phyloP scores from a whole-genome alignment of 2,329 filamentous ascomycete species.

The Parafenestella ontariensis region DNA sequence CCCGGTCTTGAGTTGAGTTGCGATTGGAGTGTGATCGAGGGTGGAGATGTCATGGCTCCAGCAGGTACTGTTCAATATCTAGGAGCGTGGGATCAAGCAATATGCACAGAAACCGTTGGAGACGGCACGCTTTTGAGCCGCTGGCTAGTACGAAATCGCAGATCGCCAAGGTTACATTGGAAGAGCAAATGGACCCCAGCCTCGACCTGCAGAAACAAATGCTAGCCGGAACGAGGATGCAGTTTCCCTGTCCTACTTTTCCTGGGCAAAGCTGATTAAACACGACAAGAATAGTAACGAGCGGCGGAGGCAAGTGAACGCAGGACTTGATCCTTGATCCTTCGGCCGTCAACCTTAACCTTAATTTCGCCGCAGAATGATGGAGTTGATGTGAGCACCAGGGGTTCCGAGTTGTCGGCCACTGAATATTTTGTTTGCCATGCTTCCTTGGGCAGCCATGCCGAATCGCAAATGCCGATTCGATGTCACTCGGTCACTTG shows the following conservation, averaged over 20 bases:
- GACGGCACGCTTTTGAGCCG: constrained; percentile 25
- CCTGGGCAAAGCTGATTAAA: constrained; percentile 37
- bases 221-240: constrained; percentile 22
- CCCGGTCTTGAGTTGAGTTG: constrained; percentile 11
- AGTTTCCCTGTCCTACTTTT: constrained; percentile 25
- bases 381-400: constrained; percentile 15
- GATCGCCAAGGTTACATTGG: constrained; percentile 28
- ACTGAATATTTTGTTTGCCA: constrained; percentile 6
- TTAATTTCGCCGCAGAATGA: constrained; percentile 23
- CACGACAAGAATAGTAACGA: constrained; percentile 34
- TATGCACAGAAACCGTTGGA: constrained; percentile 13
- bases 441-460: neutral
- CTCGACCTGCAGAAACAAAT: constrained; percentile 14
- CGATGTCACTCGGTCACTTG: constrained; percentile 6
- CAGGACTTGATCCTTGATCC: constrained; percentile 15
- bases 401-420: constrained; percentile 3
- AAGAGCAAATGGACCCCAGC: constrained; percentile 14
- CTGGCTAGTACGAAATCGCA: constrained; percentile 16
- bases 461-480: constrained; percentile 7
- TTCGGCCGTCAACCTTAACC: constrained; percentile 24
- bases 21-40: constrained; percentile 6
- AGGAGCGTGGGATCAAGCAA: constrained; percentile 11
- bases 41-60: constrained; percentile 31
- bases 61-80: constrained; percentile 15
- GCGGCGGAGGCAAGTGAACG: constrained; percentile 23